These are phyloP conservation scores for Alloteropsis semialata DNA, from an alignment of 176 grass and related monocot species.

Conservation along the genomic window DNA sequence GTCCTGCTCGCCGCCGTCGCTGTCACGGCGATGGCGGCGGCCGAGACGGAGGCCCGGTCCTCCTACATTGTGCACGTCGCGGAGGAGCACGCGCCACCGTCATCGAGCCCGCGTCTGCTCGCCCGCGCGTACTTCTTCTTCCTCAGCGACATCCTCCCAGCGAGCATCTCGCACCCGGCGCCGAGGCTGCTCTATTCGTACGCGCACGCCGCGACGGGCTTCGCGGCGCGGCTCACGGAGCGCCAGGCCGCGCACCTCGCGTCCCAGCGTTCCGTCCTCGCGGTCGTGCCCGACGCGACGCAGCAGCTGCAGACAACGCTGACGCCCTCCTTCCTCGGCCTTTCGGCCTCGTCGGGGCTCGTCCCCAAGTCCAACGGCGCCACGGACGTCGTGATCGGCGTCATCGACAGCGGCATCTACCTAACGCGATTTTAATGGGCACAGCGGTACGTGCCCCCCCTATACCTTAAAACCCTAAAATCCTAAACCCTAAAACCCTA, in stretches of 20 bases:
- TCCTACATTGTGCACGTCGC: neutral
- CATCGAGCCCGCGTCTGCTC: neutral
- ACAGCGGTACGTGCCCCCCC: too few species aligned
- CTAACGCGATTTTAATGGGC: too few species aligned
- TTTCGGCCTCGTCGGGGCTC: neutral
- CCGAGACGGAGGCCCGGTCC: neutral
- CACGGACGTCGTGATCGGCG: neutral
- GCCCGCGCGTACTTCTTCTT: neutral
- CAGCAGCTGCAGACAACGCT: slow-evolving; percentile 23
- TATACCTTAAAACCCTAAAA: too few species aligned
- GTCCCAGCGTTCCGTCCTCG: neutral
- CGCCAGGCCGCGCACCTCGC: neutral
- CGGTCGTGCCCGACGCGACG: neutral
- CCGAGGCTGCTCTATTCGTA: neutral
- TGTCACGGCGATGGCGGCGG: neutral
- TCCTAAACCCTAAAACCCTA: too few species aligned
- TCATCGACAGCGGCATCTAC: slow-evolving; percentile 10
- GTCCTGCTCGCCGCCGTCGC: neutral
- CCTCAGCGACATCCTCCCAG: neutral
- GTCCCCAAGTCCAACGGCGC: neutral
- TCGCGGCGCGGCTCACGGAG: slow-evolving; percentile 8
- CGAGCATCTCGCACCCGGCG: neutral
- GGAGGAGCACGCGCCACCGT: neutral
- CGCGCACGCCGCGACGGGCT: neutral
- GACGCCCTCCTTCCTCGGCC: slow-evolving; percentile 15